Evolutionary conservation across 192 early-diverging fungal species (phyloP), one percentile per base, ranked within the genome.

Genomic region (Gamsiella multidivaricata): DNA sequence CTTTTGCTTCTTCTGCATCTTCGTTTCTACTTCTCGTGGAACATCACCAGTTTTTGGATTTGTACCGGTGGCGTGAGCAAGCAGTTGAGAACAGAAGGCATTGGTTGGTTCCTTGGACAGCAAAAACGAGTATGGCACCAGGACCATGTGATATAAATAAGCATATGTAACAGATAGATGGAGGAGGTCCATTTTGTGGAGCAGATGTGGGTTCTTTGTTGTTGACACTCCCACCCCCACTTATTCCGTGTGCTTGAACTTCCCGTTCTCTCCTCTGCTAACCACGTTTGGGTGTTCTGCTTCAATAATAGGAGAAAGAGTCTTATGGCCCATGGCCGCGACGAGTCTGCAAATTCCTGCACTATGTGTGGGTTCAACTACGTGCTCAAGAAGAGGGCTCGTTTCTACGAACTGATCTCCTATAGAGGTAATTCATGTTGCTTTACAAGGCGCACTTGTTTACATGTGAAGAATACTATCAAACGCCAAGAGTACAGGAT

Each of bases 351-450:
- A 8, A 76, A 82, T 51, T 70, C 64, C 8, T 82, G 81, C 33
- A 78, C 81, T 0, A 60, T 78, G 65, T 82, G 81, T 61, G 75
- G 75, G 20, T 82, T 82, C 29, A 70, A 71, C 49, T 82, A 82
- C 54, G 68, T 72, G 3, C 56, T 82, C 17, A 82, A 71, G 61
- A 78, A 78, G 65, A 43, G 74, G 26, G 65, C 74, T 15, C 59
- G 74, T n/a, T 69, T 78, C 29, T 78, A 78, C 33, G 74, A 69
- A 39, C 31, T 78, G 10, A 58, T 78, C 22, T 78, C 74, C n/a
- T 78, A 69, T 32, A 33, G 66, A 69, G 74, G 74, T 69, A 69
- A 42, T 15, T 5, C 7, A 8, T n/a, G n/a, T n/a, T n/a, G n/a
- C n/a, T n/a, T n/a, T n/a, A n/a, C n/a, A n/a, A n/a, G n/a, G n/a